Base-by-base conservation (phyloP, 495 filamentous ascomycete species). In the Bryoglossum gracile region DNA sequence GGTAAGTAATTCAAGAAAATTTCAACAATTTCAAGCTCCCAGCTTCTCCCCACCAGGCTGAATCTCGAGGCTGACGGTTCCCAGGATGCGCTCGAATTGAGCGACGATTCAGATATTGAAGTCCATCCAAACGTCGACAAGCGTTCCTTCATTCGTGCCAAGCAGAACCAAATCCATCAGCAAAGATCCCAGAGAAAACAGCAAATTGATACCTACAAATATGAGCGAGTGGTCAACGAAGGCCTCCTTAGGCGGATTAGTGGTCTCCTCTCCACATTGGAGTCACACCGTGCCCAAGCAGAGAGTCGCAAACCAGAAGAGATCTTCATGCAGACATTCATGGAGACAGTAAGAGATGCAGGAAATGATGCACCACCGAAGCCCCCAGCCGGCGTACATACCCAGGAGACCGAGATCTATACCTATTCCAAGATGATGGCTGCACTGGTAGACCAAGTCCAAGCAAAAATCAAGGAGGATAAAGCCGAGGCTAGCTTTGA, bases 111-210 rank as follows among this genome's bases (percentile, higher is more conserved):
- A 35, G 92, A 98, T 64, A 86, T 98, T 60, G 92, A 98, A 68
- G 91, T 96, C 22, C 92, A 98, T 65, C 92, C 94, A 48, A 98
- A 98, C 69, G 92, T 98, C 65, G 92, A 98, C 70, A 98, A 98
- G 62, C 82, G 83, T 2, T 97, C 92, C 46, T 98, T 98, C 69
- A 98, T 98, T 64, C 87, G 92, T 45, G 92, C 92, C 47, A 98
- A 97, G 71, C 92, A 96, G 68, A 82, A 85, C 60, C 89, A 97
- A 65, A 98, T 98, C 62, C 92, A 98, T 62, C 77, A 84, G 60
- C 83, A 95, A 62, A 84, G 92, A 35, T 71, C 77, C 47, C 81
- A 89, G 56, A 86, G 92, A 44, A 85, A 82, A 56, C 78, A 86
- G 59, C 82, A 94, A 61, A 97, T 98, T 63, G 78, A 84, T 58